phyloP scores from a whole-genome alignment of 306 rosid genomes.

The Acmispon strigosus region DNA sequence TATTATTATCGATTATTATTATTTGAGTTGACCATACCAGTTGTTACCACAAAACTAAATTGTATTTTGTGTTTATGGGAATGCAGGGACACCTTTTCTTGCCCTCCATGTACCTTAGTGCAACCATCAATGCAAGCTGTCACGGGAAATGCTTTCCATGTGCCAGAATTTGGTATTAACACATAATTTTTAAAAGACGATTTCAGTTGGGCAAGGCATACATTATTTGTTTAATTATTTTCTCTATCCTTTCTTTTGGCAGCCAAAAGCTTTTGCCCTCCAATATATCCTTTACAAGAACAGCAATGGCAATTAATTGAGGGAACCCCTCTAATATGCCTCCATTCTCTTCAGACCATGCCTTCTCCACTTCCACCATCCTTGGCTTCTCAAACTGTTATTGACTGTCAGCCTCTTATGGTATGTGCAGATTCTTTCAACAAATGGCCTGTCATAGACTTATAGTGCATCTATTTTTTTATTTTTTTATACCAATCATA shows the following conservation, averaged over 20 bases:
- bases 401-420: constrained; percentile 82
- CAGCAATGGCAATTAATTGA: constrained; percentile 61
- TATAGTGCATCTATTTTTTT: not conserved
- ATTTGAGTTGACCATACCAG: not conserved
- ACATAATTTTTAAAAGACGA: not conserved
- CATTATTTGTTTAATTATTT: constrained; percentile 12
- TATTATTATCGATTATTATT: not conserved
- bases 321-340: constrained; percentile 66
- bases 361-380: constrained; percentile 89
- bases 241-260: constrained; percentile 35
- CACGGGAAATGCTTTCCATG: constrained; percentile 34
- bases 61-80: constrained; percentile 23
- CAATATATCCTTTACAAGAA: constrained; percentile 78
- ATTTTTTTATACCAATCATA: not conserved
- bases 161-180: constrained; percentile 76
- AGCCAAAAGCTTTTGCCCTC: constrained; percentile 82
- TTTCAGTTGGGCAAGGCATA: not conserved
- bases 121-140: constrained; percentile 77
- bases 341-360: constrained; percentile 73
- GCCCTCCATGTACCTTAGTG: constrained; percentile 82
- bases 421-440: constrained; percentile 41
- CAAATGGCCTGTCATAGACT: not conserved
- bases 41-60: constrained; percentile 6
- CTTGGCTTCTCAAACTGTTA: constrained; percentile 84
- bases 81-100: constrained; percentile 79